A percentile compares a stretch with the other conserved stretches of the same genome.
These are phyloP conservation scores for Rhodotorula sp. DNA, from an alignment of 1,284 basidiomycete species.

Conservation along the genomic window DNA sequence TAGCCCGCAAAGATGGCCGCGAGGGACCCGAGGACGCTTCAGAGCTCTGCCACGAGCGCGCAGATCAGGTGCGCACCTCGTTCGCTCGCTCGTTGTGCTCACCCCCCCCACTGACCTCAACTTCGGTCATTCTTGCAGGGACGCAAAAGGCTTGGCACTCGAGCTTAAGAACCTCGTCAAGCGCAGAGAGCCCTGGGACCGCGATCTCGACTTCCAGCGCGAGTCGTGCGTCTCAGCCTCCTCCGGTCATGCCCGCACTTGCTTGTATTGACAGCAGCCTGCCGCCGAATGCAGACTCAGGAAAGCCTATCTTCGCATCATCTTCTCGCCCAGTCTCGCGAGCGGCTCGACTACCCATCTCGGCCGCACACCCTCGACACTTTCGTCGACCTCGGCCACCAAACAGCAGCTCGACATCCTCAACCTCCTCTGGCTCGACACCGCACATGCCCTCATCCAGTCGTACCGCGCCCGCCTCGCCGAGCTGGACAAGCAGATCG, in stretches of 20 bases:
- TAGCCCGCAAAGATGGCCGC: too few relatives aligned
- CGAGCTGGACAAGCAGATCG: constrained; percentile 59
- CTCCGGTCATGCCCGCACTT: not conserved
- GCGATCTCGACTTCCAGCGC: constrained; percentile 77
- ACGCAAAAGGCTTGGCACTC: constrained; percentile 46
- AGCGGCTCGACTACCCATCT: not conserved
- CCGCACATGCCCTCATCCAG: constrained; percentile 81
- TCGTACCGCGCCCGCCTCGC: constrained; percentile 76
- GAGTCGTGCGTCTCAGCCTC: constrained; percentile 61
- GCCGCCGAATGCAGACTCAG: constrained; percentile 61
- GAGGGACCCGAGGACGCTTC: not conserved
- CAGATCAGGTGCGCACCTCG: constrained; percentile 17
- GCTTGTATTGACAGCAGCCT: not conserved
- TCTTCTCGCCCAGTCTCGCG: constrained; percentile 57
- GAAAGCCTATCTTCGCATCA: constrained; percentile 69
- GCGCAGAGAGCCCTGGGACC: constrained; percentile 72
- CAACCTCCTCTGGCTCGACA: constrained; percentile 88
- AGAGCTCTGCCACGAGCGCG: not conserved
- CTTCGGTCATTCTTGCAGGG: constrained; percentile 29
- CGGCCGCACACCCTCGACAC: not conserved
- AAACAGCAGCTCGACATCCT: constrained; percentile 56
- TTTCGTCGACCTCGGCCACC: not conserved
- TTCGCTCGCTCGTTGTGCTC: not conserved
- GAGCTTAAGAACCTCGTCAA: constrained; percentile 61
- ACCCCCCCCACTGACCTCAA: not conserved